Evolutionary conservation across 768 basidiomycete genomes (phyloP).

Genomic region (Pholiota molesta): DNA sequence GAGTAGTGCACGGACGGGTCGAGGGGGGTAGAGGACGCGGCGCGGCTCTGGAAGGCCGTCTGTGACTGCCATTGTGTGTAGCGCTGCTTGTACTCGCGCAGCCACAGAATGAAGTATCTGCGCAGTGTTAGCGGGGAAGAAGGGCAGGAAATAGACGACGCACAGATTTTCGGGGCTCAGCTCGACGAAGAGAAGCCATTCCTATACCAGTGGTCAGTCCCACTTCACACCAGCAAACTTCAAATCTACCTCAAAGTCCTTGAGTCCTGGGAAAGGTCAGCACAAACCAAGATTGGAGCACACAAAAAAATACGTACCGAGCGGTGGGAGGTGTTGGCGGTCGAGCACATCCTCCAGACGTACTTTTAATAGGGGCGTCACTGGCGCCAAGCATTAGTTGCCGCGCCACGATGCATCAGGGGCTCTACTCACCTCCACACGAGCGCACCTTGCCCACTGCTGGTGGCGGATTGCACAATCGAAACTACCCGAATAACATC

Average conservation of each 20-base stretch:
- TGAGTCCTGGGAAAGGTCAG: constrained; percentile 47
- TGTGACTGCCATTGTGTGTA: constrained; percentile 47
- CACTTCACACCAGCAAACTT: neutral
- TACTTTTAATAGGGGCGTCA: constrained; percentile 70
- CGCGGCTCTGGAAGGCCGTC: constrained; percentile 34
- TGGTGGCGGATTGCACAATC: constrained; percentile 71
- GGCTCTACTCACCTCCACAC: constrained; percentile 45
- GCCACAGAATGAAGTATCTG: constrained; percentile 83
- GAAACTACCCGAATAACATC: constrained; percentile 34
- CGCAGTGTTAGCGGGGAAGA: constrained; percentile 14
- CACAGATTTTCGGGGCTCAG: constrained; percentile 75
- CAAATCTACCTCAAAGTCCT: constrained; percentile 62
- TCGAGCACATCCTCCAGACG: constrained; percentile 76
- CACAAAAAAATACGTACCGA: constrained; percentile 43
- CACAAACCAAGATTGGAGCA: neutral
- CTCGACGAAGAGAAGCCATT: constrained; percentile 83
- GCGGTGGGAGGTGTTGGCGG: constrained; percentile 76
- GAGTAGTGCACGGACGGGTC: constrained; percentile 46
- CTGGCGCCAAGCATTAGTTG: constrained; percentile 28
- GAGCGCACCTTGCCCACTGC: constrained; percentile 71
- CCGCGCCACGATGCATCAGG: neutral
- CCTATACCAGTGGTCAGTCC: constrained; percentile 38
- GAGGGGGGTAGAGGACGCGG: constrained; percentile 25
- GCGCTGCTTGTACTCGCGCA: constrained; percentile 67
- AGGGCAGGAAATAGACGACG: constrained; percentile 25